Conservation (phyloP, 192 early-diverging fungal species). For the Lobulomyces angularis region DNA sequence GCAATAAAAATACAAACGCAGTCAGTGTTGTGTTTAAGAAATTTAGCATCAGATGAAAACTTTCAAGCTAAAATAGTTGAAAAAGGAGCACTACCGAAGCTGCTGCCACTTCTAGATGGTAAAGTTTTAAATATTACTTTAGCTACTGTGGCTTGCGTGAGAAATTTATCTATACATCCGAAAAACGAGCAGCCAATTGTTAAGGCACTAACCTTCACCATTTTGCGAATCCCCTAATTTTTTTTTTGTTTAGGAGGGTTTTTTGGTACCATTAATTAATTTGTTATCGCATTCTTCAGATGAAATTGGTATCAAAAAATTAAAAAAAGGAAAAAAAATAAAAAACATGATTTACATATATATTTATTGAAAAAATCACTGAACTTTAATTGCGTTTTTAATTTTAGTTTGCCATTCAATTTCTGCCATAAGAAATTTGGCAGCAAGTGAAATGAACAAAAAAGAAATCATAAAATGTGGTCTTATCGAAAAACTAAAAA, state of each 20-base stretch:
- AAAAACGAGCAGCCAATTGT: constrained; percentile 75
- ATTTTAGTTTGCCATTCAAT: constrained; percentile 83
- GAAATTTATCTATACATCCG: constrained; percentile 81
- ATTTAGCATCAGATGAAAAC: constrained; percentile 75
- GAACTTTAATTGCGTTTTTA: no score
- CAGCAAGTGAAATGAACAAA: constrained; percentile 68
- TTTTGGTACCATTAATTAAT: no score
- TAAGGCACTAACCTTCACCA: constrained; percentile 63
- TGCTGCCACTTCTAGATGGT: constrained; percentile 63
- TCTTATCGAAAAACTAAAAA: constrained; percentile 57
- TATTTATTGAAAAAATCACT: no score
- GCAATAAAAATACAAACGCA: constrained; percentile 78
- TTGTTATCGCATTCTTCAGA: no score
- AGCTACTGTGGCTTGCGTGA: constrained; percentile 74
- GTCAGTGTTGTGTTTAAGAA: constrained; percentile 74
- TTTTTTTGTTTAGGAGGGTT: no score
- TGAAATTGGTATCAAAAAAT: no score
- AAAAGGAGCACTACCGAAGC: constrained; percentile 50
- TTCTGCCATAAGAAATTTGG: constrained; percentile 70
- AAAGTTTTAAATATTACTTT: constrained; percentile 61
- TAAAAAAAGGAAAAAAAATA: no score
- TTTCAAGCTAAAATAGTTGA: constrained; percentile 75
- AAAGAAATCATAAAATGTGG: constrained; percentile 60
- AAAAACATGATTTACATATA: no score
- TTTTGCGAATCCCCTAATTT: constrained; percentile 41